These are phyloP conservation scores for Protostelium mycophagum DNA, from an alignment of 78 protist species.

Conservation along the genomic window DNA sequence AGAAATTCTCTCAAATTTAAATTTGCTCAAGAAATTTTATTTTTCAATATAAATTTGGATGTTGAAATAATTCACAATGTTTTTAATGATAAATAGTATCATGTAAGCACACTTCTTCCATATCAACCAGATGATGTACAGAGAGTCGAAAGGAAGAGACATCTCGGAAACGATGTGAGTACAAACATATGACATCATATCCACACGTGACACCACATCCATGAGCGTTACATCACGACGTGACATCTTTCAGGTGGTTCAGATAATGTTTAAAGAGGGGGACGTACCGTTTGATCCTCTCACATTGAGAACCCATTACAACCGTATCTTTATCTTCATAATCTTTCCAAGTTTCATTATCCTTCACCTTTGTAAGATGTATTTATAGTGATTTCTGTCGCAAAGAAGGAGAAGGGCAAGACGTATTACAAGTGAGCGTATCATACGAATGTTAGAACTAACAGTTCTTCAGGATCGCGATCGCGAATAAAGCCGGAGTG, in stretches of 20 bases:
- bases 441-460: constrained; percentile 29
- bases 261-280: constrained; percentile 55
- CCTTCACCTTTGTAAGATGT: neutral
- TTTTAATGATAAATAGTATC: constrained; percentile 43
- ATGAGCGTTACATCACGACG: constrained; percentile 35
- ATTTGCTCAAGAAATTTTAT: too few species aligned
- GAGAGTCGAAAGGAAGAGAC: constrained; percentile 5
- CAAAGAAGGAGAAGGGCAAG: neutral
- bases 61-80: too few species aligned
- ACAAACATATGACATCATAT: neutral
- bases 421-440: neutral
- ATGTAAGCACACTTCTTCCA: constrained; percentile 51
- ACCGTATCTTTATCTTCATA: constrained; percentile 43
- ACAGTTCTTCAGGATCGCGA: constrained; percentile 35
- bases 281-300: constrained; percentile 41
- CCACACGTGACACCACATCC: neutral
- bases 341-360: neutral
- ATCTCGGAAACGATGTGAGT: neutral
- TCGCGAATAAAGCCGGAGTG: constrained; percentile 49
- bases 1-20: too few species aligned
- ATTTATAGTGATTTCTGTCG: neutral
- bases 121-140: constrained; percentile 49
- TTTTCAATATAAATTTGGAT: too few species aligned
- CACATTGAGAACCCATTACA: constrained; percentile 49
- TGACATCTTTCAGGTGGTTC: constrained; percentile 47